These are phyloP conservation scores for Potentilla sterilis DNA, from an alignment of 306 rosid species.

Conservation along the genomic window DNA sequence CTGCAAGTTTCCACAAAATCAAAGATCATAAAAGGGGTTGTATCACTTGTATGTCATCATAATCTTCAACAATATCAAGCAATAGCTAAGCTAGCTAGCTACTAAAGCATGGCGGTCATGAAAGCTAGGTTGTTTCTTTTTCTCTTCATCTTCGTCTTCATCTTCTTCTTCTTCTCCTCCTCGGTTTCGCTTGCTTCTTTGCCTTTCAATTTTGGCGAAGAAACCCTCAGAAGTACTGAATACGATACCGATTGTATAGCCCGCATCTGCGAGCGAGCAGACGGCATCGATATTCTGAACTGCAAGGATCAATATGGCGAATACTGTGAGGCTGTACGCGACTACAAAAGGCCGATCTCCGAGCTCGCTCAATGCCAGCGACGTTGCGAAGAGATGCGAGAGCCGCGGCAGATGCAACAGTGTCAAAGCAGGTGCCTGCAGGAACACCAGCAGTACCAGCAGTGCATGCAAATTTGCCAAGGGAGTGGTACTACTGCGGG, in stretches of 20 bases:
- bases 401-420: background rate
- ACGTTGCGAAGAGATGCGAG: constrained; percentile 4
- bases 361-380: background rate
- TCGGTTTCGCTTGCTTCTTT: background rate
- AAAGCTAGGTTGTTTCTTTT: background rate
- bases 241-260: background rate
- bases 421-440: background rate
- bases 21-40: background rate
- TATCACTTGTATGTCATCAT: background rate
- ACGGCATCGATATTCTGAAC: background rate
- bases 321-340: background rate
- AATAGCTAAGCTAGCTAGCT: background rate
- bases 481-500: background rate
- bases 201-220: background rate
- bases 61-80: background rate
- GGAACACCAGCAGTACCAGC: constrained; percentile 5
- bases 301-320: background rate
- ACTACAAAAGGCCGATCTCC: background rate
- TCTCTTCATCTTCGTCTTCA: background rate
- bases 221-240: background rate
- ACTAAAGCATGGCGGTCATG: background rate
- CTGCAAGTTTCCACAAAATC: background rate
- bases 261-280: background rate
- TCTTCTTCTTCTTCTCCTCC: background rate
- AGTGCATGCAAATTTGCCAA: background rate